Base-by-base conservation (phyloP, 441 rosid species). In the Rhodomyrtus psidioides region DNA sequence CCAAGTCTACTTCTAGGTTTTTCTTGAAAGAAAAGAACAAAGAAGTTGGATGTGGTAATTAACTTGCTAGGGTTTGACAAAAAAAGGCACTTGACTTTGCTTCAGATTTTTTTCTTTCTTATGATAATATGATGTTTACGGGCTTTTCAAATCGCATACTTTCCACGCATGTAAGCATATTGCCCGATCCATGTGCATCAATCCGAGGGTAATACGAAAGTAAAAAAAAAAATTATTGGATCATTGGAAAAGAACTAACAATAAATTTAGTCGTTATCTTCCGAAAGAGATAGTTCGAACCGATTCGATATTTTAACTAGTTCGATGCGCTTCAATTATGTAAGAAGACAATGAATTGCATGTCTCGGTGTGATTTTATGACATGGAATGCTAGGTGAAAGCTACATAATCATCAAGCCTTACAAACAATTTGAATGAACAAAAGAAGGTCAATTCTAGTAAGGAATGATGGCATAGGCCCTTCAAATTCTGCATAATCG, bases 301-400 rank as follows among this genome's bases (percentile, higher is more conserved):
- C n/a, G n/a, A n/a, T n/a, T n/a, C n/a, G n/a, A n/a, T n/a, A 12
- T 65, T 9, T 65, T 9, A 30, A 65, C 1, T 0, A 4, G 13
- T 56, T 65, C 46, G 24, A 19, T 1, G 26, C 8, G 4, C 76
- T 65, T 17, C 46, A 19, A 19, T 19, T 4, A 30, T 30, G 44
- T 16, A 1, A 9, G 1, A 19, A 5, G 7, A 34, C 34, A 34
- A 1, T 3, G 5, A 65, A 15, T 34, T 0, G 4, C 7, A 1
- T 19, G 14, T 21, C 15, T 19, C 26, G 26, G 4, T 19, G 4
- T 34, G 49, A 65, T 65, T n/a, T 70, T 12, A 5, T 21, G 49
- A 39, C 49, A 21, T 12, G 3, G 12, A 49, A 70, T 21, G n/a
- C 16, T 39, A 70, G 34, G 44, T 0, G 49, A 70, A 39, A 70